Evolutionary conservation across 768 basidiomycete species (phyloP), one percentile per base, ranked within the genome.

Genomic region (Lactarius sp.): DNA sequence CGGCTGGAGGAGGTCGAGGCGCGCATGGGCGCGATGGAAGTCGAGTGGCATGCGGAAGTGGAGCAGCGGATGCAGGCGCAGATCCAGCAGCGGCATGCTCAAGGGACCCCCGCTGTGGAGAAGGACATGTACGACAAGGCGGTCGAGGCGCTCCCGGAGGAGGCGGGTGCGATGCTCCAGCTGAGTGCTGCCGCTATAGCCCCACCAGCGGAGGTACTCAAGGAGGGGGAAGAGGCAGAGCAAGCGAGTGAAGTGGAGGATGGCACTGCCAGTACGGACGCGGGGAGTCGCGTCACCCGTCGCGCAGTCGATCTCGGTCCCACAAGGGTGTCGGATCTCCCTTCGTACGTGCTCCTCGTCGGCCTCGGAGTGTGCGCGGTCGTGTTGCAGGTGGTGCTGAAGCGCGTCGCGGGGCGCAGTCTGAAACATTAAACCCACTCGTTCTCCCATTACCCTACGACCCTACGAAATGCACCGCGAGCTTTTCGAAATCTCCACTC

Each of bases 281-380:
- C n/a, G 22, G 33, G 47, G 13, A 34, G 44, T n/a, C 20, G 41
- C 2, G 13, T 47, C 1, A 14, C 22, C 14, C 16, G 34, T 31
- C 46, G 20, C 37, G n/a, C 36, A 44, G 55, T 50, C 2, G 65
- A 61, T 18, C 27, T 36, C 13, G 66, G 58, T 18, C 71, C 73
- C 0, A 51, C 71, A 22, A 62, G 53, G 3, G 44, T 76, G 39
- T 68, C 71, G 1, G 74, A 75, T 14, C 66, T 81, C 7, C 78
- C 80, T 36, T 74, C 76, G 22, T 81, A 80, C 67, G 73, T 80
- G 34, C 58, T 80, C 42, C 73, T 80, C 37, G 79, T 81, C 27
- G 76, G 79, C 22, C 65, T 81, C 6, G 80, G 80, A 2, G 72
- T 81, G 12, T 80, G 79, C 60, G 77, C 77, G 8, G 78, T 80